These are phyloP conservation scores for Schoenoplectus tabernaemontani DNA, from an alignment of 202 grass and related monocot species.

Conservation along the genomic window DNA sequence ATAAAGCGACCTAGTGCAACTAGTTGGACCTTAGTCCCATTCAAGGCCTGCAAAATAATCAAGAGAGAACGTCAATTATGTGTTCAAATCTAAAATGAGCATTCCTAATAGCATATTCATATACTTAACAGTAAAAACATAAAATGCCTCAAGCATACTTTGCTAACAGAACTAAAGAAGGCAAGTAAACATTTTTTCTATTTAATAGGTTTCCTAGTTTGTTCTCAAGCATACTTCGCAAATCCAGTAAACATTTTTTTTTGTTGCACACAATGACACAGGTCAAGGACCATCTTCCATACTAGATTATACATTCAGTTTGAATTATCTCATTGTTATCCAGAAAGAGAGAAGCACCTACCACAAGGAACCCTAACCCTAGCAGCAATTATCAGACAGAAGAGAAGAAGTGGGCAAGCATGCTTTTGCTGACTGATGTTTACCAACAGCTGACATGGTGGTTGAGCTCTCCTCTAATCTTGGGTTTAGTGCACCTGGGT, in stretches of 20 bases:
- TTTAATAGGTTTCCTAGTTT: no score
- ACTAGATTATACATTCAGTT: not conserved
- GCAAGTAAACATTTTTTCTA: no score
- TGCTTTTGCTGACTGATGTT: constrained; percentile 18
- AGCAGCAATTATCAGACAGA: constrained; percentile 25
- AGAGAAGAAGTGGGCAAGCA: not conserved
- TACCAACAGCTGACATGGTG: constrained; percentile 27
- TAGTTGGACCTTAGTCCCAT: constrained; percentile 1
- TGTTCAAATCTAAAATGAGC: not conserved
- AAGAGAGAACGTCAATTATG: not conserved
- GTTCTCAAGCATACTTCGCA: not conserved
- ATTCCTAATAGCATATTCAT: not conserved
- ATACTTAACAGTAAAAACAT: no score
- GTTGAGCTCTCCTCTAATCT: constrained; percentile 45
- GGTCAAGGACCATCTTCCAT: not conserved
- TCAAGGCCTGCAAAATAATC: constrained; percentile 10
- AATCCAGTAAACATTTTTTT: not conserved
- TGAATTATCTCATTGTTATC: not conserved
- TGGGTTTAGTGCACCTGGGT: constrained; percentile 49
- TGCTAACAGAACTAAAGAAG: no score
- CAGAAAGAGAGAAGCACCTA: not conserved
- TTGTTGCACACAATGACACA: not conserved
- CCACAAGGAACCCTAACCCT: constrained; percentile 6
- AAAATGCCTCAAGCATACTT: no score
- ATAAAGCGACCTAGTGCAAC: not conserved